phyloP scores from a whole-genome alignment of 257 asterid genomes.

The Asclepias syriaca region DNA sequence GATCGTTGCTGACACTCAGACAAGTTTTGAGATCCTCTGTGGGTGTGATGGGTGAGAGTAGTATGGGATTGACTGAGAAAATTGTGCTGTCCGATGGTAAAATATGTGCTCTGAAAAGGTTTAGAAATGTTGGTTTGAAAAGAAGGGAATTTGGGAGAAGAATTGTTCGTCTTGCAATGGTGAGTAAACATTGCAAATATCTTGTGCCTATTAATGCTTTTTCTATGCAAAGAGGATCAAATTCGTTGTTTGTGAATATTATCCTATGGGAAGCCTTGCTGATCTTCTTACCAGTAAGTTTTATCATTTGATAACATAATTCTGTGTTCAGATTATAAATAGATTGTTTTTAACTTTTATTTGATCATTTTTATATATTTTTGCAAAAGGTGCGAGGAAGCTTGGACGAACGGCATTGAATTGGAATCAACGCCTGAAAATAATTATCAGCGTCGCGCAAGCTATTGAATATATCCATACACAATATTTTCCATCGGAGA shows the following conservation, averaged over 20 bases:
- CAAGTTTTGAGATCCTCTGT: constrained; percentile 52
- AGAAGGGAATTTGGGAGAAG: constrained; percentile 48
- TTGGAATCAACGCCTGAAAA: constrained; percentile 43
- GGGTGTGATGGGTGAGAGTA: constrained; percentile 49
- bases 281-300: constrained; percentile 46
- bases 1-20: constrained; percentile 33
- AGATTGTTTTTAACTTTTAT: not conserved
- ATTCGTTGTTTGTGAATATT: constrained; percentile 45
- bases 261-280: constrained; percentile 65
- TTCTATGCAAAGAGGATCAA: constrained; percentile 57
- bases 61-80: constrained; percentile 49
- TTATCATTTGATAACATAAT: no score
- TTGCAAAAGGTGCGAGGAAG: constrained; percentile 36
- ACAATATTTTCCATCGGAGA: constrained; percentile 30
- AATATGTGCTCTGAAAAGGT: constrained; percentile 44
- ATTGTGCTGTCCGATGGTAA: constrained; percentile 43
- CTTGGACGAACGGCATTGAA: constrained; percentile 42
- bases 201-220: constrained; percentile 49
- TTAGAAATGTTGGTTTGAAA: constrained; percentile 30
- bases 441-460: constrained; percentile 32
- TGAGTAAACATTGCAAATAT: constrained; percentile 31
- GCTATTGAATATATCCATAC: constrained; percentile 50
- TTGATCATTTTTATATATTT: no score
- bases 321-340: no score
- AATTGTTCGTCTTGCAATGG: constrained; percentile 28